Conservation (phyloP, 768 basidiomycete species). For the Cantharellus anzutake region DNA sequence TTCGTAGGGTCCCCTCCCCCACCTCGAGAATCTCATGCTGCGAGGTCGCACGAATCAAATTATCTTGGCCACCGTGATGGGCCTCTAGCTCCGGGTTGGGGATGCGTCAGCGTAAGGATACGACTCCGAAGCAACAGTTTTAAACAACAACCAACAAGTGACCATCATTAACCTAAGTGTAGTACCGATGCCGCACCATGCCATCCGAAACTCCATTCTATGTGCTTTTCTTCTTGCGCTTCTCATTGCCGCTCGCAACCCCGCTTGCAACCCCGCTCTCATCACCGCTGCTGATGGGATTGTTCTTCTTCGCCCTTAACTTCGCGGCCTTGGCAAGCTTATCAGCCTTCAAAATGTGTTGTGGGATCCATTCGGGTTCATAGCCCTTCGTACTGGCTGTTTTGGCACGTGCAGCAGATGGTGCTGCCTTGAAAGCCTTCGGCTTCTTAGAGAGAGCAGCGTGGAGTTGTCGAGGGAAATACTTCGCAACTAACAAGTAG, state of each 20-base stretch:
- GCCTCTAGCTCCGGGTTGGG: too few species aligned
- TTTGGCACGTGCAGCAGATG: conserved; percentile 30
- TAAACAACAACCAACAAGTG: neutral
- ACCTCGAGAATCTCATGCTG: too few species aligned
- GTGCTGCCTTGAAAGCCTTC: conserved; percentile 22
- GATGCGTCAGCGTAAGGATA: too few species aligned
- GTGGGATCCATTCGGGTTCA: conserved; percentile 86
- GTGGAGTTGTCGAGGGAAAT: conserved; percentile 21
- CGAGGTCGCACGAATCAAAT: too few species aligned
- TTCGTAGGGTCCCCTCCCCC: too few species aligned
- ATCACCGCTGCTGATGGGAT: conserved; percentile 36
- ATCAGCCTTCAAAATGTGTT: conserved; percentile 58
- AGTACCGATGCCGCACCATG: neutral
- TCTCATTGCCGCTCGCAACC: neutral
- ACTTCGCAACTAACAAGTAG: conserved; percentile 47
- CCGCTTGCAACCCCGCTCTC: conserved; percentile 17
- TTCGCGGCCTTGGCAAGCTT: conserved; percentile 15
- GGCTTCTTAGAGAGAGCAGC: conserved; percentile 21
- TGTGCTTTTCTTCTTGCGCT: neutral
- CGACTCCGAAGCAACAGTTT: neutral
- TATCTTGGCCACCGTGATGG: too few species aligned
- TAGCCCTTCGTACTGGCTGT: conserved; percentile 45
- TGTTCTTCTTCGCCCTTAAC: conserved; percentile 18
- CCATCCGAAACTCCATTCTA: neutral
- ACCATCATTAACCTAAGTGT: neutral